Evolutionary conservation across 2,329 filamentous ascomycete species (phyloP).

Genomic region (Arachnomyces sp.): DNA sequence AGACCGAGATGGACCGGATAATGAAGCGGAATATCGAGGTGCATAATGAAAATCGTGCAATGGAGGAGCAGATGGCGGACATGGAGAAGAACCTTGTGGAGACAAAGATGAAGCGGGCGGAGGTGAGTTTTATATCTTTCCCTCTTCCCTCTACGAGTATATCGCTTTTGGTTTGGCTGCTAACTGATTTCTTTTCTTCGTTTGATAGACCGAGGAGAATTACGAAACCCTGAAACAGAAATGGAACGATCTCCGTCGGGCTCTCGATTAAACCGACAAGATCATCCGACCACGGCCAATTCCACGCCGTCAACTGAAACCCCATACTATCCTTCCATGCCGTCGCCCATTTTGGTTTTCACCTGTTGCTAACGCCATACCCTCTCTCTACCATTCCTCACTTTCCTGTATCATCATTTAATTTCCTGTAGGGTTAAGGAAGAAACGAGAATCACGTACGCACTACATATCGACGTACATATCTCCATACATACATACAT

Average conservation of each 20-base stretch:
- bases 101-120: conserved; percentile 90
- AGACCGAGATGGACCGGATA: conserved; percentile 79
- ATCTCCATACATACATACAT: no score
- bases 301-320: no score
- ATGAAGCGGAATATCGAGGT: conserved; percentile 91
- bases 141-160: no score
- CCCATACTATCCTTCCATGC: no score
- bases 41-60: conserved; percentile 78
- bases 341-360: no score
- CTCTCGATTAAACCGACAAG: conserved; percentile 35
- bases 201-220: conserved; percentile 54
- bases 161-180: neutral
- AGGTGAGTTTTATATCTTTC: conserved; percentile 56
- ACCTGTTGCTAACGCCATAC: no score
- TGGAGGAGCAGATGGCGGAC: conserved; percentile 85
- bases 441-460: no score
- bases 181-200: conserved; percentile 13
- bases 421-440: no score
- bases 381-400: no score
- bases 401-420: no score
- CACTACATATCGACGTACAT: no score
- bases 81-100: conserved; percentile 88
- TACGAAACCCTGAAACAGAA: conserved; percentile 68
- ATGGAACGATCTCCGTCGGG: conserved; percentile 64
- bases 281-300: neutral